phyloP scores from a whole-genome alignment of 805 yeast genomes.

The Vanderwaltozyma polyspora region DNA sequence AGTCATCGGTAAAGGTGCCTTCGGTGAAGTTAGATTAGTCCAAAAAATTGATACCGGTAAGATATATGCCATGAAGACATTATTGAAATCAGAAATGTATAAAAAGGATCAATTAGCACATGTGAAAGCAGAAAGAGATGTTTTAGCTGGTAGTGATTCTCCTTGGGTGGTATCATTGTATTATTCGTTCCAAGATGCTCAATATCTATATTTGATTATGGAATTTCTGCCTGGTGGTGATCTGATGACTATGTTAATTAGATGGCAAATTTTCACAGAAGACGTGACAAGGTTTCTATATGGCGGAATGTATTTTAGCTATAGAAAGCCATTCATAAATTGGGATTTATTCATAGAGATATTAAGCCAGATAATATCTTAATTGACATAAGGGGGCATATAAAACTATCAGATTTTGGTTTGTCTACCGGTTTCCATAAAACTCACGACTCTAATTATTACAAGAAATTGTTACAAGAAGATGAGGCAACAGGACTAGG shows the following conservation, averaged over 20 bases:
- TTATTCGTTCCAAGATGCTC: slow-evolving; percentile 65
- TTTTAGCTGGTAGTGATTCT: slow-evolving; percentile 79
- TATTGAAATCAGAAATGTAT: slow-evolving; percentile 84
- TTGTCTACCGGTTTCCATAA: slow-evolving; percentile 86
- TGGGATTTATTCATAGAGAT: slow-evolving; percentile 93
- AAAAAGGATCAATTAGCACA: slow-evolving; percentile 90
- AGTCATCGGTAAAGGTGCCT: slow-evolving; percentile 92
- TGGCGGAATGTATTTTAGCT: slow-evolving; percentile 93
- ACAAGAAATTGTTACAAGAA: slow-evolving; percentile 68
- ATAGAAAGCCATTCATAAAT: slow-evolving; percentile 87
- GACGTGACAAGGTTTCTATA: slow-evolving; percentile 86
- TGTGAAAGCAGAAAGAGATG: slow-evolving; percentile 93
- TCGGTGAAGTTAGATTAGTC: slow-evolving; percentile 92
- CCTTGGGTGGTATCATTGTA: slow-evolving; percentile 83
- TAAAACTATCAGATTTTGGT: slow-evolving; percentile 80
- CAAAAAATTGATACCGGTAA: slow-evolving; percentile 86
- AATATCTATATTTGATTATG: slow-evolving; percentile 79
- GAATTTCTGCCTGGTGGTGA: slow-evolving; percentile 91
- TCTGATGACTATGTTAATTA: slow-evolving; percentile 87
- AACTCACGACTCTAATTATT: slow-evolving; percentile 84
- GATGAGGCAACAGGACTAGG: slow-evolving; percentile 30
- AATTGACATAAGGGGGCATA: slow-evolving; percentile 71
- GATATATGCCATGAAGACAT: slow-evolving; percentile 90
- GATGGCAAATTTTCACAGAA: slow-evolving; percentile 89
- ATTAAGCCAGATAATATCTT: slow-evolving; percentile 94